Percentiles rank a stretch among this genome's conserved stretches.
phyloP scores from a whole-genome alignment of 2,329 filamentous ascomycete species.

The Penicillium verrucosum region DNA sequence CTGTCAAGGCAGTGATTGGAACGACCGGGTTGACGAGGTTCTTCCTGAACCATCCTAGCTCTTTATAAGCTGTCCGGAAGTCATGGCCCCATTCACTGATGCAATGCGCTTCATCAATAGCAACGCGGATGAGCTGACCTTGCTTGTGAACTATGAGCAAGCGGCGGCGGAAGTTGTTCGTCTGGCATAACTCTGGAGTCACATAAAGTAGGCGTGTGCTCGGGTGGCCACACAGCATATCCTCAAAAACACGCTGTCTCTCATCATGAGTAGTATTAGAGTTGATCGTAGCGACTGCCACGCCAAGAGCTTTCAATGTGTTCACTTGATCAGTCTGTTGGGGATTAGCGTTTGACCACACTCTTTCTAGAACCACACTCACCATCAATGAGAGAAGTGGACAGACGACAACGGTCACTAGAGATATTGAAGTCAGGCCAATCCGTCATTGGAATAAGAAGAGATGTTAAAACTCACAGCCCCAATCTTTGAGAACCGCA shows the following conservation, averaged over 20 bases:
- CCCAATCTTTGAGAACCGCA: conserved; percentile 73
- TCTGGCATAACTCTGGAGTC: conserved; percentile 82
- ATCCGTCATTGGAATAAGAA: background rate
- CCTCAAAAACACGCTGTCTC: conserved; percentile 67
- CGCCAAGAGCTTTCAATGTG: conserved; percentile 67
- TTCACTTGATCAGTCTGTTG: conserved; percentile 84
- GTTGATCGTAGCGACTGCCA: conserved; percentile 82
- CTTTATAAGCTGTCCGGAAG: conserved; percentile 89
- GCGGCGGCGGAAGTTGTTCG: conserved; percentile 71
- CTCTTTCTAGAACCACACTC: conserved; percentile 18
- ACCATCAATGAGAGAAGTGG: conserved; percentile 88
- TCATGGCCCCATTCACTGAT: conserved; percentile 99
- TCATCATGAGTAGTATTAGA: conserved; percentile 68
- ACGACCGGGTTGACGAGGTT: conserved; percentile 68
- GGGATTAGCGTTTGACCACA: background rate
- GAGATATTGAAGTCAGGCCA: conserved; percentile 10
- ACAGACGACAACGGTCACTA: conserved; percentile 86
- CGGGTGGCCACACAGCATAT: conserved; percentile 85
- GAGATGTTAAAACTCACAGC: conserved; percentile 57
- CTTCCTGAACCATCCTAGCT: conserved; percentile 75
- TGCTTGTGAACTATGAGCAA: conserved; percentile 73
- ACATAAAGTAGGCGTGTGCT: conserved; percentile 82
- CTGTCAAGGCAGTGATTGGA: conserved; percentile 88
- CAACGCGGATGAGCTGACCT: conserved; percentile 79
- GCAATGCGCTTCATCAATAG: conserved; percentile 92